Percentiles rank a stretch among this genome's conserved stretches.
Conservation (phyloP, 805 yeast genomes). For the Brettanomyces sp. region DNA sequence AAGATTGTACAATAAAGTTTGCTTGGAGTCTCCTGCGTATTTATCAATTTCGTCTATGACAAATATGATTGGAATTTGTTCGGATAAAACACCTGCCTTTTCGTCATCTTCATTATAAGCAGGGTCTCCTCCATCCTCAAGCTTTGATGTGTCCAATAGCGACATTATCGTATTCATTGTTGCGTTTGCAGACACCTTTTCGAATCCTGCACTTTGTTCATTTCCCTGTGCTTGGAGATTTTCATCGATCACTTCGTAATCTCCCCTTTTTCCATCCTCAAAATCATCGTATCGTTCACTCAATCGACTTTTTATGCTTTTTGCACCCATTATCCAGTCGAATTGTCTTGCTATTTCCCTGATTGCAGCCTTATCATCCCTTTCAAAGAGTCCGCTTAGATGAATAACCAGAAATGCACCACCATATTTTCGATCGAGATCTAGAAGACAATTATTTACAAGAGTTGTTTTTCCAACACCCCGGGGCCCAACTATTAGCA, state of each 20-base stretch:
- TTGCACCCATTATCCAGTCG: slow-evolving; percentile 31
- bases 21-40: slow-evolving; percentile 64
- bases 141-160: slow-evolving; percentile 34
- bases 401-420: slow-evolving; percentile 53
- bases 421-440: slow-evolving; percentile 30
- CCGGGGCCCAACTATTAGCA: slow-evolving; percentile 70
- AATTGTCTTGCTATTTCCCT: slow-evolving; percentile 81
- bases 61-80: slow-evolving; percentile 50
- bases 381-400: slow-evolving; percentile 63
- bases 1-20: slow-evolving; percentile 76
- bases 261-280: slow-evolving; percentile 10
- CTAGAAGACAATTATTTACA: slow-evolving; percentile 45
- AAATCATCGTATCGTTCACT: slow-evolving; percentile 5
- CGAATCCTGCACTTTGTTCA: slow-evolving; percentile 41
- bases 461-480: slow-evolving; percentile 67
- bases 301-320: not conserved
- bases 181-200: slow-evolving; percentile 45
- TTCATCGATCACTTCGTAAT: slow-evolving; percentile 27
- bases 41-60: slow-evolving; percentile 79
- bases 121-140: slow-evolving; percentile 10
- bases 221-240: slow-evolving; percentile 50
- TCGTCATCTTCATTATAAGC: slow-evolving; percentile 12
- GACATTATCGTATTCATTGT: slow-evolving; percentile 52
- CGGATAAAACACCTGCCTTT: not conserved
- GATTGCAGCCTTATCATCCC: slow-evolving; percentile 70